Conservation (phyloP, 441 rosid species). For the Adansonia madagascariensis region DNA sequence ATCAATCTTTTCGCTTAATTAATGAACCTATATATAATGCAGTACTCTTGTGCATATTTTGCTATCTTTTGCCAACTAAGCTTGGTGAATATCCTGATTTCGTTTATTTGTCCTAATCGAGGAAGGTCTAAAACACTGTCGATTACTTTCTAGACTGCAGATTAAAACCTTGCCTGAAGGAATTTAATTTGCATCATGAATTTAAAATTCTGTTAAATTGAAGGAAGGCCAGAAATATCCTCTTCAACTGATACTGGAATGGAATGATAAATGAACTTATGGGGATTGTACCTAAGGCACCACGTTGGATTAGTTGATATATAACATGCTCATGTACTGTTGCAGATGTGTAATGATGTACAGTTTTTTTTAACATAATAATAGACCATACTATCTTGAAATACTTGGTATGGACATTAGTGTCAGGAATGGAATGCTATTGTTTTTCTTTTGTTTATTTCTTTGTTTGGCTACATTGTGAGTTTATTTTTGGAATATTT, state of each 20-base stretch:
- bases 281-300: neutral
- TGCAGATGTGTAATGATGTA: neutral
- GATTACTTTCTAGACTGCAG: neutral
- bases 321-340: neutral
- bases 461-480: neutral
- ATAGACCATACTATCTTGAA: neutral
- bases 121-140: neutral
- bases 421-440: neutral
- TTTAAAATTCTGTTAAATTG: neutral
- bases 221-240: neutral
- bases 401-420: neutral
- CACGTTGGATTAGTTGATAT: neutral
- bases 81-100: constrained; percentile 3
- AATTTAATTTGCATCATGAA: neutral
- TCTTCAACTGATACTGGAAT: neutral
- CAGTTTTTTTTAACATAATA: neutral
- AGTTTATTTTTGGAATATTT: neutral
- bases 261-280: neutral
- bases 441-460: neutral
- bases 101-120: neutral
- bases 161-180: neutral
- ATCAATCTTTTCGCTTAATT: neutral
- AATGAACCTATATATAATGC: neutral
- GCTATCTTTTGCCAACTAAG: neutral
- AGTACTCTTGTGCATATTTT: neutral